Evolutionary conservation across 148 eudicot species (phyloP), one percentile per base, ranked within the genome.

Genomic region (Amaranthus cruentus): DNA sequence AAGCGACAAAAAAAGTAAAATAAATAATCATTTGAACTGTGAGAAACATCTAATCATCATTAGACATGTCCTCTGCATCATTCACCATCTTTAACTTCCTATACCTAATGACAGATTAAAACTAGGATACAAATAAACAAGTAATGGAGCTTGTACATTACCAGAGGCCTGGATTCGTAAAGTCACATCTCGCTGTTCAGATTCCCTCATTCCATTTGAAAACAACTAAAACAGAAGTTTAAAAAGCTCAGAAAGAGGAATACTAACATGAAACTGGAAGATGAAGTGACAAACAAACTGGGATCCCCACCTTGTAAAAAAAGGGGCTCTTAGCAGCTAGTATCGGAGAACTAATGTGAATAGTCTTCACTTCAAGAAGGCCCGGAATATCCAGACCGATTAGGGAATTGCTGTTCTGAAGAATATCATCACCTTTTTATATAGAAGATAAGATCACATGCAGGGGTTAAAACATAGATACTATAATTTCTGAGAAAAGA

Each of bases 311-410:
- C 90, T 89, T 89, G 55, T 88, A 89, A 58, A 91, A 91, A 70
- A 85, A 91, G 9, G 89, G 88, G 77, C 94, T 89, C 83, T 83
- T 88, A 73, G 90, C 94, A 55, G 97, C 97, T 77, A 91, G 76
- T 68, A 91, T 88, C 50, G 92, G 90, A 70, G 94, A 91, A 78
- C 94, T 91, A 48, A 91, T 88, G 80, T 91, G 89, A 63, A 91
- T 62, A 62, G 86, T 86, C 75, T 78, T 88, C 51, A 86, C 88
- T 75, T 73, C 74, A 42, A 84, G 61, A 57, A 75, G 76, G 51
- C 71, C 62, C 7, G 85, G 66, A 69, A 72, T 76, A 28, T 85
- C 89, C 83, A 78, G 75, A 69, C 46, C 43, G 59, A 60, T 50
- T 6, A 15, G 43, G 55, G 73, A 59, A 14, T 72, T 76, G 9